These are phyloP conservation scores for Helianthus annuus DNA, from an alignment of 129 eudicot species.

Conservation along the genomic window DNA sequence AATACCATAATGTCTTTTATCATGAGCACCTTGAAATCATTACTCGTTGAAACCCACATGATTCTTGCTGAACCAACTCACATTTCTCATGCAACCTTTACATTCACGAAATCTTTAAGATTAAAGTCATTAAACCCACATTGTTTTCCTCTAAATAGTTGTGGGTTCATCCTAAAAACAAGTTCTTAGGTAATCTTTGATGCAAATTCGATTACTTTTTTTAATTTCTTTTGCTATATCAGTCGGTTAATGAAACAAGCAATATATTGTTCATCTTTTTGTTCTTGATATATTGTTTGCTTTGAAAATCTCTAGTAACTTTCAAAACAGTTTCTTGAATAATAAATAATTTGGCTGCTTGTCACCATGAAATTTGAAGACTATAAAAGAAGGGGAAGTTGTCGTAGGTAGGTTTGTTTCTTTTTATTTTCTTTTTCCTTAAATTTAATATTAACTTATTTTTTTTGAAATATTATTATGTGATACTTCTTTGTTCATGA, in stretches of 20 bases:
- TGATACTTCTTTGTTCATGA: constrained; percentile 24
- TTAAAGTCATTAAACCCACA: constrained; percentile 34
- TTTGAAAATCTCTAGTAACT: background rate
- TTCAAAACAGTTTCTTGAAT: constrained; percentile 19
- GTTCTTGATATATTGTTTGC: constrained; percentile 5
- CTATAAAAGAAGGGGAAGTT: constrained; percentile 27
- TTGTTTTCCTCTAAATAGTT: constrained; percentile 22
- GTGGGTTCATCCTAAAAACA: constrained; percentile 34
- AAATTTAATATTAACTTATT: background rate
- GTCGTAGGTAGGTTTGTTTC: constrained; percentile 48
- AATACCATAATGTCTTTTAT: constrained; percentile 18
- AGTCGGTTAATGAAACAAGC: too few relatives aligned
- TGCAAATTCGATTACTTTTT: constrained; percentile 18
- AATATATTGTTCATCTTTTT: background rate
- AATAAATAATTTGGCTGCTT: background rate
- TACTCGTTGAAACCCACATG: constrained; percentile 28
- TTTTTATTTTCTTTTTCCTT: background rate
- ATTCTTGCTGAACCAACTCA: constrained; percentile 30
- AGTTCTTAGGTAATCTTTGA: constrained; percentile 30
- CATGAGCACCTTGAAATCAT: constrained; percentile 7
- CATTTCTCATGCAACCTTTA: constrained; percentile 17
- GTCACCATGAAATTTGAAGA: constrained; percentile 36
- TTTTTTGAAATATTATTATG: background rate
- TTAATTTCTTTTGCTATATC: constrained; percentile 2
- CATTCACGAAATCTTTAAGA: constrained; percentile 34